Base-by-base conservation (phyloP, 345 rosid species). In the Salix brachista region DNA sequence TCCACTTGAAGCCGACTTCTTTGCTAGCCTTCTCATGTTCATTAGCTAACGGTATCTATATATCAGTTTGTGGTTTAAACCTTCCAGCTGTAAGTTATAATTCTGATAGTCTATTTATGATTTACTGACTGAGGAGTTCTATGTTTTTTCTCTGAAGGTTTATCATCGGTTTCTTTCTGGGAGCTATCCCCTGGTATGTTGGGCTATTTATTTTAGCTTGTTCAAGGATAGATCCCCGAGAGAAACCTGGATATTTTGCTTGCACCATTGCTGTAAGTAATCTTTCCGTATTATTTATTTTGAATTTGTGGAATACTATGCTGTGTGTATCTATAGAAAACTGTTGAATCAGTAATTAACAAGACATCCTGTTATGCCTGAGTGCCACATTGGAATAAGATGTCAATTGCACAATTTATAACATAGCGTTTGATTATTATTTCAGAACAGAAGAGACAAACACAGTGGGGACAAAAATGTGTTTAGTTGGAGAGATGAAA, bases 161-260 rank as follows among this genome's bases (percentile, higher is more conserved):
- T 73, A 87, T 95, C 25, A 80, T 87, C 70, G 97, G 99, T 36
- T 95, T 95, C 88, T 89, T 95, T 88, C 85, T 90, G 80, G 97
- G 88, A 60, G 85, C 87, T 75, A 85, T 95, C 86, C 99, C 99
- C 16, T 93, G 97, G 98, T 93, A 95, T 77, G 0, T 90, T 42
- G 99, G 99, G 50, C 37, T 90, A 76, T 65, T 88, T 67, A 8
- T 93, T 77, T 80, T 94, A 68, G 61, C 90, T 50, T 91, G 92
- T 80, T 85, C 87, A 66, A 87, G 94, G 80, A 78, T 93, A 32
- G 97, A 95, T 83, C 74, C 82, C 80, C 83, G 96, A 70, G 97
- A 95, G 87, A 95, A 95, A 77, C 94, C 99, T 37, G 97, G 97
- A 87, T 93, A 90, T 79, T 77, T 94, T 79, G 97, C 97, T 67